Percentiles rank a stretch among this genome's conserved stretches.
phyloP scores from a whole-genome alignment of 2,329 filamentous ascomycete species.

The Talaromyces sp. region DNA sequence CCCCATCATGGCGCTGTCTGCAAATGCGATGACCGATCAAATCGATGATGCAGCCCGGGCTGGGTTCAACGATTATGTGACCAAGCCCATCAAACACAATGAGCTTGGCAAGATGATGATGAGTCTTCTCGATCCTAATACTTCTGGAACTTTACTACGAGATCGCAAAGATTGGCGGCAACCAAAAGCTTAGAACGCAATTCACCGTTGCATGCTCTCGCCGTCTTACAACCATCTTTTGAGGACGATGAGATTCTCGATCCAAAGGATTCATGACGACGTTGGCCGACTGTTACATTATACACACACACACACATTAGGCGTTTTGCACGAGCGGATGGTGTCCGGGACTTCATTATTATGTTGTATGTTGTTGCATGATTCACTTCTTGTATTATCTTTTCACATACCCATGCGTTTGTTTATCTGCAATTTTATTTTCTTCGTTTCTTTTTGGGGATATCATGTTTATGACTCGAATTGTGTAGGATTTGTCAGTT shows the following conservation, averaged over 20 bases:
- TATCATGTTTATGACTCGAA: background rate
- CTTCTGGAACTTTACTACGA: constrained; percentile 42
- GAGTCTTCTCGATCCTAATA: constrained; percentile 42
- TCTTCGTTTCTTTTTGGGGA: background rate
- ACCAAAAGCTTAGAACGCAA: background rate
- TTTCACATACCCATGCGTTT: constrained; percentile 14
- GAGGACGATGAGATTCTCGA: background rate
- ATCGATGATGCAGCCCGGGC: constrained; percentile 45
- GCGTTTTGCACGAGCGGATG: constrained; percentile 14
- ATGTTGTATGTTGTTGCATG: constrained; percentile 6
- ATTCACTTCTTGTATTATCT: constrained; percentile 11
- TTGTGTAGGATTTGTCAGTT: background rate
- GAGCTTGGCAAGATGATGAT: constrained; percentile 50
- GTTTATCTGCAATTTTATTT: background rate
- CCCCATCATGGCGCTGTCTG: constrained; percentile 50
- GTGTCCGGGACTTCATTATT: constrained; percentile 6
- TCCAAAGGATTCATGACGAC: background rate
- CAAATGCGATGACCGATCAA: constrained; percentile 50
- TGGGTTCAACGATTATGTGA: constrained; percentile 50
- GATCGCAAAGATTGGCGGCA: constrained; percentile 31
- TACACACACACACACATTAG: constrained; percentile 1
- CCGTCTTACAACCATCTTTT: background rate
- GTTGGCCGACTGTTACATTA: constrained; percentile 9
- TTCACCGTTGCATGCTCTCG: background rate
- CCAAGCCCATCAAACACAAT: constrained; percentile 50